Evolutionary conservation across 805 yeast species (phyloP), one percentile per base, ranked within the genome.

Genomic region (Sugiyamaella americana): DNA sequence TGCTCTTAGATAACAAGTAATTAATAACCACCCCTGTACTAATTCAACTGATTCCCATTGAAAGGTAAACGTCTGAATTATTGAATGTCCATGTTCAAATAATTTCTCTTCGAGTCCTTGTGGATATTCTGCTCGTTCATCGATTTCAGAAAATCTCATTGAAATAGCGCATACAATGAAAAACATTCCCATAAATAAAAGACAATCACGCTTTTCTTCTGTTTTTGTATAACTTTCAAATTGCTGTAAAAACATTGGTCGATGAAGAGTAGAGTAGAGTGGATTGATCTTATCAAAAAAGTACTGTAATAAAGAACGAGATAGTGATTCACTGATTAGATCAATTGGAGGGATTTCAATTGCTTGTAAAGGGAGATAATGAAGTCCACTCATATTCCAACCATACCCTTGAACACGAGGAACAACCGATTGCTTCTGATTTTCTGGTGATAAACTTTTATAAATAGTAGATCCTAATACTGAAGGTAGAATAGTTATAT

Each of bases 381-480:
- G 74, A 23, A 70, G 70, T 1, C 84, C 84, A n/a, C 74, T 66
- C 75, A 79, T 64, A 57, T 80, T 80, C 84, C 84, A 80, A 13
- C 82, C 84, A 54, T 76, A 80, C 43, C 70, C 74, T 56, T 80
- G 82, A n/a, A 71, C 65, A 40, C 84, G 60, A 3, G 84, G 84
- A n/a, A 74, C 50, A 10, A 62, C 55, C 11, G 77, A 58, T 13
- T 32, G 29, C 11, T 38, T 23, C 47, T 53, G 54, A 34, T 41
- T 30, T 20, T 48, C 48, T 4, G 49, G 50, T 3, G 58, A 42
- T 34, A 58, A 43, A 10, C 35, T 29, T 19, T 40, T 20, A 24
- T 43, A 43, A 21, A 58, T 13, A 11, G 51, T 45, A 18, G 43
- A 39, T 17, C 56, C 59, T 21, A 57, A 46, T 16, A 49, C 41